phyloP scores from a whole-genome alignment of 768 basidiomycete genomes.

The Lactarius quietus region DNA sequence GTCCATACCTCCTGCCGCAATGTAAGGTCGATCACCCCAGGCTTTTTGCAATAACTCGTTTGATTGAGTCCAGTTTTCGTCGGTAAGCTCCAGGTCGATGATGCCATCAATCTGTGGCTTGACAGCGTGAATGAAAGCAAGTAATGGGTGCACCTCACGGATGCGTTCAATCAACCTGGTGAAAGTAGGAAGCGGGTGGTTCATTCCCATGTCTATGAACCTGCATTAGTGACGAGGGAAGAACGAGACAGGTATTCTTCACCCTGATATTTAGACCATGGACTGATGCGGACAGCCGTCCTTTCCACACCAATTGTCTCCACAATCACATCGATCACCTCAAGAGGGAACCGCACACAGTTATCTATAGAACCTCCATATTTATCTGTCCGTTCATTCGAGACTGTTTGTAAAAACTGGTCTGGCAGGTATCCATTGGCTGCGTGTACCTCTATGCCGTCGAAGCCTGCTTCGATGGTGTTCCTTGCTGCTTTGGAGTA shows the following conservation, averaged over 20 bases:
- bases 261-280: neutral
- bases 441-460: neutral
- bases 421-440: neutral
- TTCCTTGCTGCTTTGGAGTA: neutral
- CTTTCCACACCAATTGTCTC: neutral
- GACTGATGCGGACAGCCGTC: neutral
- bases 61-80: neutral
- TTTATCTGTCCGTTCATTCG: neutral
- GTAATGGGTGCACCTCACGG: neutral
- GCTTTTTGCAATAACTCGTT: too few species aligned
- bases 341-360: neutral
- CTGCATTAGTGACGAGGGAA: neutral
- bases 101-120: neutral
- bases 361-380: neutral
- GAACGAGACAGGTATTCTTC: neutral
- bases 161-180: neutral
- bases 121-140: neutral
- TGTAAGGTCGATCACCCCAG: too few species aligned
- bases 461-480: neutral
- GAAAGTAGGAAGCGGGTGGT: neutral
- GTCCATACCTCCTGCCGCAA: too few species aligned
- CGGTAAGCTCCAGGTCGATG: neutral
- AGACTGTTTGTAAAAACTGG: neutral
- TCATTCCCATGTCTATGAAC: neutral
- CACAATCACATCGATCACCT: neutral